Evolutionary conservation across 495 filamentous ascomycete genomes (phyloP).

Genomic region (Cudoniella acicularis): DNA sequence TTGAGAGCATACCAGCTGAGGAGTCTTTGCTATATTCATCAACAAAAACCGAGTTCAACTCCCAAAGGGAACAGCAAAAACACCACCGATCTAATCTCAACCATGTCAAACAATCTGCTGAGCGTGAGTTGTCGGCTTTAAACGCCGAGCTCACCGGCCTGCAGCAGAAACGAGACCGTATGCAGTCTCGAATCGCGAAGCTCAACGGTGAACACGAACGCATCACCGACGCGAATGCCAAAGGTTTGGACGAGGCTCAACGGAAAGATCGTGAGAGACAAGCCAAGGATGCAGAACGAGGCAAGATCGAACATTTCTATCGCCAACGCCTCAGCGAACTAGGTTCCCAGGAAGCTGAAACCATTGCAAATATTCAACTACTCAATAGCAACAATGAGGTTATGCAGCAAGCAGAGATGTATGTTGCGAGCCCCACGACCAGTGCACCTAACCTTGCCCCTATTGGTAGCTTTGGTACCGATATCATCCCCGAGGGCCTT

Average conservation of each 20-base stretch:
- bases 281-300: conserved; percentile 60
- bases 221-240: conserved; percentile 70
- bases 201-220: conserved; percentile 75
- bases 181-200: conserved; percentile 68
- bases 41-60: conserved; percentile 14
- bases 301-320: conserved; percentile 46
- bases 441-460: conserved; percentile 12
- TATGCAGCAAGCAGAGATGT: conserved; percentile 4
- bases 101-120: conserved; percentile 57
- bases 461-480: conserved; percentile 1
- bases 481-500: conserved; percentile 12
- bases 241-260: conserved; percentile 70
- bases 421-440: conserved; percentile 7
- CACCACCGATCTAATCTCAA: conserved; percentile 55
- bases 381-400: conserved; percentile 2
- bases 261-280: conserved; percentile 66
- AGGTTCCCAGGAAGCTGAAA: conserved; percentile 10
- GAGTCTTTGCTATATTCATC: conserved; percentile 32
- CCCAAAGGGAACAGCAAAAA: conserved; percentile 59
- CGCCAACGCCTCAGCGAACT: conserved; percentile 7
- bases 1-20: conserved; percentile 66
- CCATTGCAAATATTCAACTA: neutral
- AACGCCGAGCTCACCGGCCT: conserved; percentile 62
- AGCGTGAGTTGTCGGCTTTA: conserved; percentile 59
- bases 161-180: conserved; percentile 75